Base-by-base conservation (phyloP, 306 rosid genomes). In the Sechiopsis laciniata region DNA sequence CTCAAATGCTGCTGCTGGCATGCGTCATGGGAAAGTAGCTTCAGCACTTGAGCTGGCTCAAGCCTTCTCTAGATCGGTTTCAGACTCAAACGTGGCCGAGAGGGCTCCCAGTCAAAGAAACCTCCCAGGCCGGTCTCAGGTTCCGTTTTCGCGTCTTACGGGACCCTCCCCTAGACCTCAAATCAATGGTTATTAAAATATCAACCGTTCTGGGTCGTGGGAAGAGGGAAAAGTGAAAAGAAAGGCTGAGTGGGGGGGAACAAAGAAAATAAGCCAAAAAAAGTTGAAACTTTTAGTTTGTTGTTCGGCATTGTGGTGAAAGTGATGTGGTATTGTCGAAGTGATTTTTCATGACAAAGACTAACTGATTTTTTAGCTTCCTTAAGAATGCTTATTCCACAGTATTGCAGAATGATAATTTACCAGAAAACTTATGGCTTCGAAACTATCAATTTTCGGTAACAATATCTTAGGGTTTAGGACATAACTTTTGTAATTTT, bases 21-120 rank as follows among this genome's bases (percentile, higher is more conserved):
- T 16, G 62, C 88, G 84, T 57, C 55, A 83, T 0, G 89, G 91
- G 73, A 88, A 89, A 81, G 97, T 88, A 46, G 90, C 99, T 78
- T 91, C 99, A 1, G 97, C 99, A 0, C 75, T 95, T 52, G 99
- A 95, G 74, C 97, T 95, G 77, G 99, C 96, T 42, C 91, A 89
- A 85, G 87, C 92, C 69, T 95, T 91, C 87, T 95, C 99, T 16
- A 91, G 79, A 81, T 89, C 99, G 13, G 89, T 84, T 57, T 91
- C 99, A 1, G 91, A 91, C 78, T 87, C 97, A 2, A 86, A 81
- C 50, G 74, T 72, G 45, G 63, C 83, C 32, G 89, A 90, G 73
- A 83, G 75, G 73, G 70, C 75, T 79, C 77, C 95, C 5, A 81
- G 82, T 75, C 88, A 82, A 66, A 85, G 80, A 85, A 87, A 82